A percentile compares a stretch with the other conserved stretches of the same genome.
These are phyloP conservation scores for Pichia sp. DNA, from an alignment of 1,139 yeast species.

Conservation along the genomic window DNA sequence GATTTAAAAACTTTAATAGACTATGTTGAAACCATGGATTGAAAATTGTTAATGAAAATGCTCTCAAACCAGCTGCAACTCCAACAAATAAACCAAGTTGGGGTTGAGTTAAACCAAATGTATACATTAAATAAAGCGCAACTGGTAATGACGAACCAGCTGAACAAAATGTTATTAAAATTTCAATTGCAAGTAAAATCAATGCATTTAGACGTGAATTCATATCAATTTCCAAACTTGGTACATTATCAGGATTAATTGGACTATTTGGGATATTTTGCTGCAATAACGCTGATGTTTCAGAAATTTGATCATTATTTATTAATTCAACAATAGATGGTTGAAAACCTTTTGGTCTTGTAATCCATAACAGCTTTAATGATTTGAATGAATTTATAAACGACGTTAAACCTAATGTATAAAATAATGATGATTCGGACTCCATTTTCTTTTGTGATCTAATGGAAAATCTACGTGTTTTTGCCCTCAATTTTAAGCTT, in stretches of 20 bases:
- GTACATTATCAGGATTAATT: not conserved
- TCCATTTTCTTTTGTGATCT: conserved; percentile 23
- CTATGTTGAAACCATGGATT: conserved; percentile 39
- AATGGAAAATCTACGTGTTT: conserved; percentile 37
- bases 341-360: conserved; percentile 17
- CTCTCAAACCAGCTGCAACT: conserved; percentile 42
- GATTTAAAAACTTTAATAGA: conserved; percentile 30
- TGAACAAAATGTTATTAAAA: conserved; percentile 35
- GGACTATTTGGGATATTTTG: not conserved
- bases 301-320: not conserved
- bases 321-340: not conserved
- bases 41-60: conserved; percentile 35
- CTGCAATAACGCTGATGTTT: not conserved
- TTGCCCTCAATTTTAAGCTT: conserved; percentile 37
- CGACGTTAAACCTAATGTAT: conserved; percentile 12
- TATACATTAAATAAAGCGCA: conserved; percentile 52
- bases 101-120: conserved; percentile 53
- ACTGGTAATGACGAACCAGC: conserved; percentile 41
- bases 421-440: conserved; percentile 5
- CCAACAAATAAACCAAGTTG: conserved; percentile 58
- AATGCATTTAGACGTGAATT: conserved; percentile 41
- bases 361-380: conserved; percentile 40
- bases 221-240: conserved; percentile 23
- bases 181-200: conserved; percentile 42
- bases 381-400: conserved; percentile 38